phyloP scores from a whole-genome alignment of 108 stramenopile species.

The Nitzschia palea region DNA sequence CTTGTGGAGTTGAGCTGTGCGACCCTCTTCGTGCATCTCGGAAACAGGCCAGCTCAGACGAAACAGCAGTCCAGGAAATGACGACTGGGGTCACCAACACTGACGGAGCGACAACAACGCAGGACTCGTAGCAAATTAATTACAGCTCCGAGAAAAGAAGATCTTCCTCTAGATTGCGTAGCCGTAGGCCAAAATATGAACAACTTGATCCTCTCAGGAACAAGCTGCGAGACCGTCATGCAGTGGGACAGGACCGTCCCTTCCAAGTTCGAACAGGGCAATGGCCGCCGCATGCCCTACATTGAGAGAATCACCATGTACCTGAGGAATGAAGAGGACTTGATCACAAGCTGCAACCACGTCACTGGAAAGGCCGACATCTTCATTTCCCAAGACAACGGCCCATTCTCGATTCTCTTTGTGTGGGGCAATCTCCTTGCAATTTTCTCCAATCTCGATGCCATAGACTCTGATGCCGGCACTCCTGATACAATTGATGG shows the following conservation, averaged over 20 bases:
- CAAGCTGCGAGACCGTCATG: conserved; percentile 26
- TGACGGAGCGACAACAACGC: too few species aligned
- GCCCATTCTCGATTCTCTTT: conserved; percentile 6
- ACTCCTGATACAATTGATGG: neutral
- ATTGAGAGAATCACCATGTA: conserved; percentile 23
- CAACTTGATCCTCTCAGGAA: conserved; percentile 4
- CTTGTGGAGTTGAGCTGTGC: conserved; percentile 18
- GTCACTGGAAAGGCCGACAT: conserved; percentile 1
- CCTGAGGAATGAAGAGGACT: conserved; percentile 28
- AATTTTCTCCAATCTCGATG: conserved; percentile 14
- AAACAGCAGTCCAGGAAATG: too few species aligned
- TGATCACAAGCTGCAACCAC: conserved; percentile 7
- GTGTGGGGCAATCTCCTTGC: conserved; percentile 8
- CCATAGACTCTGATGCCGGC: conserved; percentile 16
- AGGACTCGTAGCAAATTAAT: too few species aligned
- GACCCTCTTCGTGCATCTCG: conserved; percentile 22
- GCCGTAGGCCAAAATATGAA: too few species aligned
- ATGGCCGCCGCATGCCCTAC: conserved; percentile 33
- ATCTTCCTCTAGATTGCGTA: too few species aligned
- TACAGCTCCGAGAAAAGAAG: too few species aligned
- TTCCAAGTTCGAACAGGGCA: conserved; percentile 27
- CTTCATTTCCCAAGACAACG: conserved; percentile 30
- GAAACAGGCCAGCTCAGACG: neutral
- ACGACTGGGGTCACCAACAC: too few species aligned
- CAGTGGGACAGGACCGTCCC: neutral